Evolutionary conservation across 148 eudicot species (phyloP), one percentile per base, ranked within the genome.

Genomic region (Camellia japonica): DNA sequence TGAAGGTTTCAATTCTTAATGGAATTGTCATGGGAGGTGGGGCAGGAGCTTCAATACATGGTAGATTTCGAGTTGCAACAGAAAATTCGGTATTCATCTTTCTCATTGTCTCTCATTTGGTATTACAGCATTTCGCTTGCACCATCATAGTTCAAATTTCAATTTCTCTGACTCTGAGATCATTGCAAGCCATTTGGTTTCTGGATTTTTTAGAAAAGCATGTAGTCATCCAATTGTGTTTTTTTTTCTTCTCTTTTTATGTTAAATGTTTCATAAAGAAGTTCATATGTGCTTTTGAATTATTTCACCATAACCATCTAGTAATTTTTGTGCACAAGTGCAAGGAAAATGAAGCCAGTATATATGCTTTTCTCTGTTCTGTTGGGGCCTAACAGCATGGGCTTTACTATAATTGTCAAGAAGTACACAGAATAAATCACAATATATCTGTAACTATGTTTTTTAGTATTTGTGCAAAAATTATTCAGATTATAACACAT

Each of bases 1-100:
- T 79, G 71, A 79, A 95, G 99, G 99, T 95, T 80, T 95, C 99
- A 69, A 89, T 95, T 81, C 96, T 95, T 73, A 82, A 92, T 82
- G 99, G 97, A 67, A 93, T 95, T 82, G 97, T 91, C 62, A 93
- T 95, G 97, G 99, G 99, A 80, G 99, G 99, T 76, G 99, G 97
- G 80, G 97, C 89, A 20, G 99, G 97, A 69, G 90, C 85, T 75
- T 95, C 99, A 77, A 80, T 95, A 62, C 97, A 93, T 83, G 99
- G 99, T 71, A 91, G 93, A 90, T 95, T 92, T 81, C 97, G 97
- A 46, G 89, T 95, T 68, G 97, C 91, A 47, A 95, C 99, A 42
- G 97, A 94, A 87, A 94, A 92, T 76, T 87, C 98, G 90, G 98
- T 92, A 92, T 79, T n/a, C 42, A 54, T 78, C 79, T 64, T 73